Base-by-base conservation (phyloP, 345 rosid species). In the Citrus cavaleriei region DNA sequence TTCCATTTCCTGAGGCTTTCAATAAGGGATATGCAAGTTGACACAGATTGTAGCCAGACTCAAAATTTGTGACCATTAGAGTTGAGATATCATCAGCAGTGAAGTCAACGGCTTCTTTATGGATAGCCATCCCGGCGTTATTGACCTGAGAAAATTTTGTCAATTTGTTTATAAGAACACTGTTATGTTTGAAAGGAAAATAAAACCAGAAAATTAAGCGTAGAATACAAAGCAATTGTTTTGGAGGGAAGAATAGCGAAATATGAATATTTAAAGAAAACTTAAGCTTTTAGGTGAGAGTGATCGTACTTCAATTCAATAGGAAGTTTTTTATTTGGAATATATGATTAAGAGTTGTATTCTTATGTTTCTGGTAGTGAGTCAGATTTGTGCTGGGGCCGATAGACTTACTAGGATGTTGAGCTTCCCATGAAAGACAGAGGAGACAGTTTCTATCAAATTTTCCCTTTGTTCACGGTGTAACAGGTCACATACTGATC, bases 1-100 rank as follows among this genome's bases (percentile, higher is more conserved):
- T 85, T 51, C 86, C 88, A 2, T 61, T 83, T 37, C 89, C 89
- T 10, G 91, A 87, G 8, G 87, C 83, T 82, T 86, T 87, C 54
- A 89, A 77, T 42, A 89, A 81, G 19, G 88, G 87, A 59, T 89
- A 82, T 24, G 85, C 81, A 25, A 89, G 83, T 77, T 87, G 89
- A 82, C 84, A 82, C 54, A 89, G 54, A 81, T 87, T 89, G 78
- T 69, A 89, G 12, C 82, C 78, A 28, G 90, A 86, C 81, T 87
- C 87, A 37, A 89, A 81, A 78, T 89, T 87, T 10, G 89, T 85
- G 6, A 74, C 38, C 77, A 86, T 69, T 30, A 82, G 24, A 24
- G 34, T 68, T 19, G 87, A 49, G 69, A 71, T 80, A 69, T 89
- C 89, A 37, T 84, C 88, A 1, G 58, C 65, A 13, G 83, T 71